Conservation (phyloP, 768 basidiomycete genomes). For the Hemileccinum impolitum region DNA sequence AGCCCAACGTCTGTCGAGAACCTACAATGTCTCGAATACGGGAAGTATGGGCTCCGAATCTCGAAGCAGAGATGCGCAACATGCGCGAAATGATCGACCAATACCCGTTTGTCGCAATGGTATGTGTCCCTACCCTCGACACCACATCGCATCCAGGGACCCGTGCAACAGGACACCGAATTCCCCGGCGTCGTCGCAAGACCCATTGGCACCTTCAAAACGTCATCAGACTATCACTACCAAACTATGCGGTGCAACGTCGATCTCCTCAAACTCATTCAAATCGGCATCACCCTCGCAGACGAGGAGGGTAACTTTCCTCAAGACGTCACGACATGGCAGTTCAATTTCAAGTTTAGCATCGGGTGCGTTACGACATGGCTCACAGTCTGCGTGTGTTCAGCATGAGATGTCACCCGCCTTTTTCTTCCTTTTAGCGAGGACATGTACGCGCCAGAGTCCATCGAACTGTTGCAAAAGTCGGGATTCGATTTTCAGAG, state of each 20-base stretch:
- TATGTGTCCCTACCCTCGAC: constrained; percentile 34
- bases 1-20: constrained; percentile 1
- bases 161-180: constrained; percentile 79
- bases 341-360: constrained; percentile 97
- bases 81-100: constrained; percentile 84
- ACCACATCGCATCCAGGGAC: constrained; percentile 3
- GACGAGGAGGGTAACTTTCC: constrained; percentile 94
- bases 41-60: constrained; percentile 94
- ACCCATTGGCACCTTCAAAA: constrained; percentile 94
- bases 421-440: constrained; percentile 51
- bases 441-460: constrained; percentile 99
- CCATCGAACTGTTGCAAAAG: constrained; percentile 90
- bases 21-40: constrained; percentile 75
- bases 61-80: constrained; percentile 87
- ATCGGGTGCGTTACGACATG: constrained; percentile 57
- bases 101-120: constrained; percentile 96
- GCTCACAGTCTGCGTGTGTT: too few species aligned
- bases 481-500: constrained; percentile 95
- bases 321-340: constrained; percentile 92
- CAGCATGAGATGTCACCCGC: neutral
- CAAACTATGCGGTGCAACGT: constrained; percentile 99
- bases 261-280: constrained; percentile 95
- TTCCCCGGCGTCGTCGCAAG: constrained; percentile 98
- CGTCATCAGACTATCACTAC: constrained; percentile 97
- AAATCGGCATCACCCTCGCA: constrained; percentile 91